A percentile compares a stretch with the other conserved stretches of the same genome.
phyloP scores from a whole-genome alignment of 148 eudicot species.

The Dianthus caryophyllus region DNA sequence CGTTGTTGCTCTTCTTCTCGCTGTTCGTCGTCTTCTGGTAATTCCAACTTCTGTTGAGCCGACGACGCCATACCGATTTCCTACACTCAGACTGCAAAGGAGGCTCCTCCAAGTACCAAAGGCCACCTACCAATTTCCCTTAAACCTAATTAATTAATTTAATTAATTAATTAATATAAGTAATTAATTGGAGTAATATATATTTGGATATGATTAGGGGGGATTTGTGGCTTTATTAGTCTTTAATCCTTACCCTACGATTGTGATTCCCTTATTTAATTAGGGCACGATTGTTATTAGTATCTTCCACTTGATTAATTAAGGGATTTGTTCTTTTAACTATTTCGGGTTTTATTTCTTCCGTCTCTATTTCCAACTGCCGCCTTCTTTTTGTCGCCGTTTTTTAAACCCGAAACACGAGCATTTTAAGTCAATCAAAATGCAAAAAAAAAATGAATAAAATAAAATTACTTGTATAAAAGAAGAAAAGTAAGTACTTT shows the following conservation, averaged over 20 bases:
- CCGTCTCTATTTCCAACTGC: background rate
- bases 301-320: slow-evolving; percentile 16
- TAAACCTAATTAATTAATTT: slow-evolving; percentile 10
- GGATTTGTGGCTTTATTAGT: slow-evolving; percentile 1
- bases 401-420: no score
- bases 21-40: background rate
- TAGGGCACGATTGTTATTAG: background rate
- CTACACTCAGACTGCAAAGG: background rate
- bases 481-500: no score
- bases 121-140: background rate
- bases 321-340: slow-evolving; percentile 14
- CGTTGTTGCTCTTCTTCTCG: background rate
- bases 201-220: background rate
- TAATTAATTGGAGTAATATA: background rate
- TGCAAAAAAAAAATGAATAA: no score
- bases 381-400: background rate
- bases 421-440: no score
- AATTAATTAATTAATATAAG: background rate
- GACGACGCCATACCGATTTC: background rate
- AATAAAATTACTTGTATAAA: no score
- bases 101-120: background rate
- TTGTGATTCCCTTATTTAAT: slow-evolving; percentile 22
- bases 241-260: slow-evolving; percentile 6
- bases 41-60: background rate
- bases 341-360: slow-evolving; percentile 11